Percentiles rank a stretch among this genome's conserved stretches.
Evolutionary conservation across 163 green algal genomes (phyloP).

Genomic region (Scenedesmus sp.): DNA sequence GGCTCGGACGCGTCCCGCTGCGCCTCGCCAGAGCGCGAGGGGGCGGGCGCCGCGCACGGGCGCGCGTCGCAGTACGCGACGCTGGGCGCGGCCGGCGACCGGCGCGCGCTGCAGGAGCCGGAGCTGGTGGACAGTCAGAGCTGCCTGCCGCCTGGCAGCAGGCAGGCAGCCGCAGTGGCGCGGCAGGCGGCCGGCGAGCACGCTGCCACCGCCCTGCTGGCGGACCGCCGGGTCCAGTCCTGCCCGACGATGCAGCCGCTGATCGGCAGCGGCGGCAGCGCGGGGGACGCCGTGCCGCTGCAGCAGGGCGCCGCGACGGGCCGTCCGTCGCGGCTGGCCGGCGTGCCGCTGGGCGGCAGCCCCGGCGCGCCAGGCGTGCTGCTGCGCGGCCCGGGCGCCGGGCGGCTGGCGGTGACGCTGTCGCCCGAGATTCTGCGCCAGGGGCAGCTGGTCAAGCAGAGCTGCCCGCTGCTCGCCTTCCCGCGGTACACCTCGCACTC

Average conservation of each 20-base stretch:
- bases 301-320: too few relatives aligned
- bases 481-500: constrained; percentile 5
- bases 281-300: neutral
- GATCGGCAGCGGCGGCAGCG: neutral
- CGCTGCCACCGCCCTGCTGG: too few relatives aligned
- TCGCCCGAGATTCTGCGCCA: constrained; percentile 12
- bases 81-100: too few relatives aligned
- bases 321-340: too few relatives aligned
- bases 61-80: neutral
- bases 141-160: neutral
- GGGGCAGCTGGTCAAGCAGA: constrained; percentile 37
- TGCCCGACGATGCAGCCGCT: neutral
- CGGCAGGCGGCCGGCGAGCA: neutral
- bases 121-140: constrained; percentile 7
- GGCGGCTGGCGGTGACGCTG: constrained; percentile 12
- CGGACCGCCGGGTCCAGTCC: constrained; percentile 1
- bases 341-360: too few relatives aligned
- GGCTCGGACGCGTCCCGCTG: too few relatives aligned
- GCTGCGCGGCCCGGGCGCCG: neutral
- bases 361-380: too few relatives aligned
- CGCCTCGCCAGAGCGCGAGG: neutral
- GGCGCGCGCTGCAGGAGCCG: constrained; percentile 1
- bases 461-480: constrained; percentile 16
- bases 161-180: too few relatives aligned
- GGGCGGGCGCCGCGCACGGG: neutral